Conservation (phyloP, 495 filamentous ascomycete species). For the Tuber magnatum region DNA sequence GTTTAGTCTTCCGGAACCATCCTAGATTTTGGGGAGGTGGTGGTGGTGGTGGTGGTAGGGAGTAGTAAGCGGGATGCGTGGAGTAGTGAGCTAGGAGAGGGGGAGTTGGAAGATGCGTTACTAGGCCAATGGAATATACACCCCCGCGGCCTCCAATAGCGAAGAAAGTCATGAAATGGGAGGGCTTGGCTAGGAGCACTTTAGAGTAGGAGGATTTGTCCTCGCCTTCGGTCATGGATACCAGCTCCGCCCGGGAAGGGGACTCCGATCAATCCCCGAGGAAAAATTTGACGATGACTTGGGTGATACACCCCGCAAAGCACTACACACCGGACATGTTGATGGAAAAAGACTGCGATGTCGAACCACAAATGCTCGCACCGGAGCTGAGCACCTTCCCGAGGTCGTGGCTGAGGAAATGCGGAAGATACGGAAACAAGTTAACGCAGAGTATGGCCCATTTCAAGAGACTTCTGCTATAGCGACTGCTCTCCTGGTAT, state of each 20-base stretch:
- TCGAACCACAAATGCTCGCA: background rate
- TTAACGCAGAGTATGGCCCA: background rate
- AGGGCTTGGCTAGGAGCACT: background rate
- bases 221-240: background rate
- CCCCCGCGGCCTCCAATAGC: background rate
- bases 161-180: background rate
- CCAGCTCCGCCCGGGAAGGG: background rate
- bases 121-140: background rate
- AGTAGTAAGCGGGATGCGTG: background rate
- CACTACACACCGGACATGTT: background rate
- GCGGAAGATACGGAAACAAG: too few relatives aligned
- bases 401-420: too few relatives aligned
- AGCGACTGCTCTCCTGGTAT: background rate
- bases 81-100: background rate
- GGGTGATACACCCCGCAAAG: background rate
- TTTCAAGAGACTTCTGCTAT: background rate
- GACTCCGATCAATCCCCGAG: conserved; percentile 45
- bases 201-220: background rate
- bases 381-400: background rate
- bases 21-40: background rate
- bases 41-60: background rate
- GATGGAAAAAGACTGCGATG: background rate
- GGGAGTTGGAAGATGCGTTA: background rate
- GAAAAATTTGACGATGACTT: background rate
- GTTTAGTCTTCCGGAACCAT: too few relatives aligned